Evolutionary conservation across 148 eudicot species (phyloP), one percentile per base, ranked within the genome.

Genomic region (Arbutus unedo): DNA sequence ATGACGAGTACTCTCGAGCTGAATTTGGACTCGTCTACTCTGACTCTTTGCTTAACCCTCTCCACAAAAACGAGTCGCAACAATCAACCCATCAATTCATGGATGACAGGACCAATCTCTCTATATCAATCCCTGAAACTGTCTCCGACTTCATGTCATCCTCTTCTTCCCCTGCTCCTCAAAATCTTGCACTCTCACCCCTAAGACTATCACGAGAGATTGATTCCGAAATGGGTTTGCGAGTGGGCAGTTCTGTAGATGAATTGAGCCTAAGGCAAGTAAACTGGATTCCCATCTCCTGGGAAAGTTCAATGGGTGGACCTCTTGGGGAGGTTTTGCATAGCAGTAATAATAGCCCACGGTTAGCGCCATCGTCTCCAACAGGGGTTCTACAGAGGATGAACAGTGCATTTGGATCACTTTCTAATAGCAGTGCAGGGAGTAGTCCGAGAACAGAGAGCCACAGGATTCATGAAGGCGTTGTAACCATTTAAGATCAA

Each of bases 261-360:
- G 84, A 80, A 31, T 66, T 41, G 8, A 85, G 62, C 72, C 84
- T 82, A 11, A 85, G 83, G 76, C 85, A 82, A 50, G 81, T 83
- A 11, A 90, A 79, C 51, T 91, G 89, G 89, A 85, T 87, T 55
- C 92, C 93, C 4, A 84, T 89, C 47, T 79, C 93, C 23, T 91
- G 94, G 93, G 94, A 87, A 25, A 82, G 87, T 2, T 88, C 96
- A 41, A 74, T 83, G 81, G 96, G 93, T 0, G 97, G 97, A 50
- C 97, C 97, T 8, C 91, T 93, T n/a, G 97, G 92, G 6, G 97
- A 93, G 84, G 97, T 87, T 3, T 74, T 93, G 68, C 87, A 90
- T 67, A 87, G 80, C 74, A 68, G 68, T 82, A 85, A 84, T 11
- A 83, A 59, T 23, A 88, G 91, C 77, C 87, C 80, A 8, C 85